Evolutionary conservation across 1,139 yeast species (phyloP).

Genomic region (Spencermartinsiella ligniputridi): DNA sequence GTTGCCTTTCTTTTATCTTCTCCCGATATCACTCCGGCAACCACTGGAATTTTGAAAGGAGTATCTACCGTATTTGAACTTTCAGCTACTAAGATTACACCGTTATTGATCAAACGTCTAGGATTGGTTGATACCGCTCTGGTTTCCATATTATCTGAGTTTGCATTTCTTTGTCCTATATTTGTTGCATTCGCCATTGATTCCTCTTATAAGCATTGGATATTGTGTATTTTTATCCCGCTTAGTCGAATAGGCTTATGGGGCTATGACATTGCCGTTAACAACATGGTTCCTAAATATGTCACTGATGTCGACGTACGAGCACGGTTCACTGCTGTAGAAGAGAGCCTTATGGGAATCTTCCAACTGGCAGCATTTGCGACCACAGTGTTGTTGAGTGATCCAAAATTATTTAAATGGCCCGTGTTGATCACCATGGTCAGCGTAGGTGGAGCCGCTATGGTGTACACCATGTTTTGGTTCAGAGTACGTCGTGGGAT

Average conservation of each 20-base stretch:
- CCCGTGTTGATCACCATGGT: conserved; percentile 29
- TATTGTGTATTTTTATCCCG: conserved; percentile 28
- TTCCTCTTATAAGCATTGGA: conserved; percentile 13
- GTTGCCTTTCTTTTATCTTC: conserved; percentile 30
- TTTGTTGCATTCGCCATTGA: conserved; percentile 13
- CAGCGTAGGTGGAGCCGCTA: conserved; percentile 24
- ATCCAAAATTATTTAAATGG: conserved; percentile 30
- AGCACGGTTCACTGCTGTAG: conserved; percentile 35
- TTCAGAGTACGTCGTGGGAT: not conserved
- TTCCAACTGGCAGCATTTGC: conserved; percentile 32
- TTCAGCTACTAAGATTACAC: conserved; percentile 31
- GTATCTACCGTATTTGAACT: conserved; percentile 31
- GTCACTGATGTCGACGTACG: conserved; percentile 29
- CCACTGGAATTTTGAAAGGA: conserved; percentile 31
- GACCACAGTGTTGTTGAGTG: conserved; percentile 32
- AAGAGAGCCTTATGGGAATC: conserved; percentile 35
- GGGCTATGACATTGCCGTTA: conserved; percentile 39
- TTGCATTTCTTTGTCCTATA: conserved; percentile 8
- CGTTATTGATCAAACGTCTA: conserved; percentile 21
- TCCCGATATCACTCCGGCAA: conserved; percentile 28
- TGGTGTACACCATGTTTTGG: conserved; percentile 20
- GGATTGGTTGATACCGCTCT: conserved; percentile 33
- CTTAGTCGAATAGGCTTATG: conserved; percentile 38
- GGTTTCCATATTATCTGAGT: conserved; percentile 22
- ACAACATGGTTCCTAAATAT: conserved; percentile 32